A percentile compares a stretch with the other conserved stretches of the same genome.
phyloP scores from a whole-genome alignment of 768 basidiomycete genomes.

The Kwoniella dendrophila region DNA sequence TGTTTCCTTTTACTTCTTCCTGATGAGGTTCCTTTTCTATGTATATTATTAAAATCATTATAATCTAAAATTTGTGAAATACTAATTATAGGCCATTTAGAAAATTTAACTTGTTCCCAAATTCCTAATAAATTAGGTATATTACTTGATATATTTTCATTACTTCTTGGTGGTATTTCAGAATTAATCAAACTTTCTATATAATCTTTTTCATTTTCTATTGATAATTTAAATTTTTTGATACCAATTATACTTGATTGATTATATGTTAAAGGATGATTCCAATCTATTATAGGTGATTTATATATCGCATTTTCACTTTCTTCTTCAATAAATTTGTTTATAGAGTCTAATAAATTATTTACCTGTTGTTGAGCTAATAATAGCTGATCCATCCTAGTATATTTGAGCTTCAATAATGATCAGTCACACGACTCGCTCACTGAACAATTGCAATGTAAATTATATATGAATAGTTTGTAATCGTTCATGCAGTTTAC shows the following conservation, averaged over 20 bases:
- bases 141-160: constrained; percentile 63
- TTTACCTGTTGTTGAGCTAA: constrained; percentile 10
- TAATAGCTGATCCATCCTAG: not conserved
- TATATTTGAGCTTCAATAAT: not conserved
- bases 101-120: constrained; percentile 74
- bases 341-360: constrained; percentile 18
- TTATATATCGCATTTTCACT: constrained; percentile 26
- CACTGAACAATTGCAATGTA: too few relatives aligned
- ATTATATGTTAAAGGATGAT: constrained; percentile 39
- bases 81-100: constrained; percentile 63
- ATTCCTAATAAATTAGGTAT: constrained; percentile 78
- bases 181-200: constrained; percentile 30
- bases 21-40: too few relatives aligned
- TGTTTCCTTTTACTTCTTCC: too few relatives aligned
- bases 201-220: constrained; percentile 37
- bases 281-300: constrained; percentile 50
- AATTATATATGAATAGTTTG: too few relatives aligned
- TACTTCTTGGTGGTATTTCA: constrained; percentile 21
- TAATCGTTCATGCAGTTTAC: too few relatives aligned
- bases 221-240: constrained; percentile 35
- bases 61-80: constrained; percentile 56
- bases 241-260: constrained; percentile 44
- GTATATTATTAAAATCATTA: constrained; percentile 13
- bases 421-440: not conserved
- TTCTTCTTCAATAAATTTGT: constrained; percentile 11